Conservation (phyloP, 2,329 filamentous ascomycete species). For the Thermoascus crustaceus region DNA sequence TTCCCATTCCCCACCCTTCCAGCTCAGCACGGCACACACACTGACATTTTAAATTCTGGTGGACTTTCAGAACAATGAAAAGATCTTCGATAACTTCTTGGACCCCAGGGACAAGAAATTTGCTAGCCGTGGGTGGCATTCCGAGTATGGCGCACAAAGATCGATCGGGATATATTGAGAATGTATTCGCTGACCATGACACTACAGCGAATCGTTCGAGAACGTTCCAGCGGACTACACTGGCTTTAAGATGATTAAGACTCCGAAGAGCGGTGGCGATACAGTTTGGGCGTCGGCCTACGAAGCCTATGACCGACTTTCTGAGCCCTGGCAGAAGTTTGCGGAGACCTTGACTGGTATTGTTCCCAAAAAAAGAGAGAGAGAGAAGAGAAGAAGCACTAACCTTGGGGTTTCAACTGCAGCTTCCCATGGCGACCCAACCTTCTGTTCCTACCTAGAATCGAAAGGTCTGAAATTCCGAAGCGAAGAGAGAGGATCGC, state of each 20-base stretch:
- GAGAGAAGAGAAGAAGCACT: no score
- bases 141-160: slow-evolving; percentile 48
- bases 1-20: no score
- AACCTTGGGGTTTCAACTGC: no score
- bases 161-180: no score
- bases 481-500: background rate
- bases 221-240: slow-evolving; percentile 57
- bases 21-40: background rate
- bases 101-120: background rate
- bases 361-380: no score
- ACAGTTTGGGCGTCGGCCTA: slow-evolving; percentile 62
- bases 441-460: background rate
- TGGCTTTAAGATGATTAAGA: slow-evolving; percentile 48
- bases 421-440: slow-evolving; percentile 27
- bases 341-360: slow-evolving; percentile 32
- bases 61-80: no score
- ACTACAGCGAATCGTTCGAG: no score
- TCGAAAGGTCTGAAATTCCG: background rate
- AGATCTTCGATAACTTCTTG: no score
- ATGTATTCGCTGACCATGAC: no score
- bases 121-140: background rate
- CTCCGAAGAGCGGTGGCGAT: slow-evolving; percentile 52
- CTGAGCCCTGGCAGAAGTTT: slow-evolving; percentile 48
- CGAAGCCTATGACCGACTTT: slow-evolving; percentile 58
- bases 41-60: no score